phyloP scores from a whole-genome alignment of 805 yeast genomes.

The Saccharomyces mikatae region DNA sequence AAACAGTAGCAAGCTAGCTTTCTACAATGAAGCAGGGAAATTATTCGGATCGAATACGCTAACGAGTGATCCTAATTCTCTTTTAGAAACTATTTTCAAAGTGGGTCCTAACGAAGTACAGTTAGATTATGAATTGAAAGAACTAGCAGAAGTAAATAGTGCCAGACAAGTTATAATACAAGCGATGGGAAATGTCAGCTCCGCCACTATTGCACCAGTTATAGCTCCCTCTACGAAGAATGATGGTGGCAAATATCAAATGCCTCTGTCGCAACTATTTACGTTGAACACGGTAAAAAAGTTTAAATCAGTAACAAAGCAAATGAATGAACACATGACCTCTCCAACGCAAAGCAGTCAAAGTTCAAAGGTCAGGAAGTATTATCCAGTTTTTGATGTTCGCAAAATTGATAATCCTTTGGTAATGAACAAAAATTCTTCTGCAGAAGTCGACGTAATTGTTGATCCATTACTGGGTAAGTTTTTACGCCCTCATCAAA shows the following conservation, averaged over 20 bases:
- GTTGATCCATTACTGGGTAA: slow-evolving; percentile 51
- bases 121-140: slow-evolving; percentile 41
- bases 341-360: slow-evolving; percentile 14
- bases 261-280: slow-evolving; percentile 13
- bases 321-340: slow-evolving; percentile 7
- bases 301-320: slow-evolving; percentile 12
- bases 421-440: slow-evolving; percentile 33
- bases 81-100: slow-evolving; percentile 36
- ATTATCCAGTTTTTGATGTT: slow-evolving; percentile 36
- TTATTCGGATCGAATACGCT: slow-evolving; percentile 21
- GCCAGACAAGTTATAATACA: not conserved
- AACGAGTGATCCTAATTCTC: slow-evolving; percentile 15
- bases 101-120: slow-evolving; percentile 59
- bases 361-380: slow-evolving; percentile 20
- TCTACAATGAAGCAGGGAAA: slow-evolving; percentile 24
- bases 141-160: slow-evolving; percentile 14
- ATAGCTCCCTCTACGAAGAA: slow-evolving; percentile 6
- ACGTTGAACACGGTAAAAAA: slow-evolving; percentile 6
- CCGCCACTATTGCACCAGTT: not conserved
- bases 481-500: slow-evolving; percentile 73
- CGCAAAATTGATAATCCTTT: slow-evolving; percentile 31
- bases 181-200: not conserved
- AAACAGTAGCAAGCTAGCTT: slow-evolving; percentile 14
- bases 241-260: not conserved
- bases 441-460: slow-evolving; percentile 38